Conservation (phyloP, 1,284 basidiomycete species). For the Chondrostereum purpureum region DNA sequence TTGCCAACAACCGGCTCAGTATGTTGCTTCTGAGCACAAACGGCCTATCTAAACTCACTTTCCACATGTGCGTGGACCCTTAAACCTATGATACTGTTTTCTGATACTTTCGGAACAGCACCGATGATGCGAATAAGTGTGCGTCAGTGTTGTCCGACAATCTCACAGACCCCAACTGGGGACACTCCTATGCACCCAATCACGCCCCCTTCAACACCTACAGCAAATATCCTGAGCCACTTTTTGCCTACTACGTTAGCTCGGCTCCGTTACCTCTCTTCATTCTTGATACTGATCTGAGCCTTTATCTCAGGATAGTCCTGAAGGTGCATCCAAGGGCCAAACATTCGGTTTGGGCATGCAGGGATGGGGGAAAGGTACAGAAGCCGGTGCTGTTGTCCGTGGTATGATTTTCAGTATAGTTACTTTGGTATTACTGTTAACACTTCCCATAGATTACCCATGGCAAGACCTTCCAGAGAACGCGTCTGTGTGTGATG, state of each 20-base stretch:
- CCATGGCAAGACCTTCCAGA: conserved; percentile 35
- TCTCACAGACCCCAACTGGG: not conserved
- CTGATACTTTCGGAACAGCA: no score
- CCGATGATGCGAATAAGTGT: not conserved
- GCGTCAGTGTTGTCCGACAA: not conserved
- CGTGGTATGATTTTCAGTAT: no score
- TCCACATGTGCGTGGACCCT: not conserved
- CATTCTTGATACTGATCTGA: no score
- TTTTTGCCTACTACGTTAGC: not conserved
- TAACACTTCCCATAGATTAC: conserved; percentile 25
- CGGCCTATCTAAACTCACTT: not conserved
- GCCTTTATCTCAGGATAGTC: not conserved
- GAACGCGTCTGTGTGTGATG: conserved; percentile 37
- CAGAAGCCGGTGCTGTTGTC: not conserved
- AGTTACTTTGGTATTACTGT: no score
- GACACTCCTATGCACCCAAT: not conserved
- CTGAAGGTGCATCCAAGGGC: not conserved
- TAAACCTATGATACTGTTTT: no score
- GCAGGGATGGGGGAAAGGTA: not conserved
- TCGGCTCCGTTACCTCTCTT: no score
- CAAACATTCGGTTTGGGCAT: not conserved
- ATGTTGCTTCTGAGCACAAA: not conserved
- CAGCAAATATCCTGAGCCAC: not conserved
- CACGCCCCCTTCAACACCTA: conserved; percentile 1
- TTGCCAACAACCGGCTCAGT: conserved; percentile 6